phyloP scores from a whole-genome alignment of 805 yeast species.

The Naumovozyma dairenensis region DNA sequence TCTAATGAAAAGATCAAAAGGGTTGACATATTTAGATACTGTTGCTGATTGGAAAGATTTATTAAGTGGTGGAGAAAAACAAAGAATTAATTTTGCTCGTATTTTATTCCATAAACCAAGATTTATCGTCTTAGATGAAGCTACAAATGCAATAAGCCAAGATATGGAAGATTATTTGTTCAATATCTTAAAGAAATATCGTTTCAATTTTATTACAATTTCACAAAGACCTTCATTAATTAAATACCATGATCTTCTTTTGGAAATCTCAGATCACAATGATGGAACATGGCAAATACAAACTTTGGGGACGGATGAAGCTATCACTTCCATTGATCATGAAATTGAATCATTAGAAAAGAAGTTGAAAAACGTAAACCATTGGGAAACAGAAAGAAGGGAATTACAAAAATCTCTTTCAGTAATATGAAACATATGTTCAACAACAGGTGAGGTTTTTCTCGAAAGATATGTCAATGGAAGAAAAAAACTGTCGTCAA shows the following conservation, averaged over 20 bases:
- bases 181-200: conserved; percentile 57
- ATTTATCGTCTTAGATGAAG: conserved; percentile 80
- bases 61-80: conserved; percentile 95
- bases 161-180: conserved; percentile 85
- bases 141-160: conserved; percentile 85
- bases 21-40: conserved; percentile 36
- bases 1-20: conserved; percentile 54
- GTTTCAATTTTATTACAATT: conserved; percentile 70
- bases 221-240: conserved; percentile 76
- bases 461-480: not conserved
- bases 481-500: not conserved
- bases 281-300: conserved; percentile 52
- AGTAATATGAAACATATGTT: not conserved
- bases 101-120: conserved; percentile 69
- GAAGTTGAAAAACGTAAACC: conserved; percentile 49
- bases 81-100: conserved; percentile 81
- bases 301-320: conserved; percentile 55
- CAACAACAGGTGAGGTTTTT: not conserved
- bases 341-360: conserved; percentile 61
- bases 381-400: conserved; percentile 49
- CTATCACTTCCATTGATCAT: conserved; percentile 56
- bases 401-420: conserved; percentile 39
- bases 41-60: conserved; percentile 76
- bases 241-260: conserved; percentile 71
- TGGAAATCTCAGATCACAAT: conserved; percentile 54